Conservation (phyloP, 495 filamentous ascomycete species). For the Hyaloscypha finlandica region DNA sequence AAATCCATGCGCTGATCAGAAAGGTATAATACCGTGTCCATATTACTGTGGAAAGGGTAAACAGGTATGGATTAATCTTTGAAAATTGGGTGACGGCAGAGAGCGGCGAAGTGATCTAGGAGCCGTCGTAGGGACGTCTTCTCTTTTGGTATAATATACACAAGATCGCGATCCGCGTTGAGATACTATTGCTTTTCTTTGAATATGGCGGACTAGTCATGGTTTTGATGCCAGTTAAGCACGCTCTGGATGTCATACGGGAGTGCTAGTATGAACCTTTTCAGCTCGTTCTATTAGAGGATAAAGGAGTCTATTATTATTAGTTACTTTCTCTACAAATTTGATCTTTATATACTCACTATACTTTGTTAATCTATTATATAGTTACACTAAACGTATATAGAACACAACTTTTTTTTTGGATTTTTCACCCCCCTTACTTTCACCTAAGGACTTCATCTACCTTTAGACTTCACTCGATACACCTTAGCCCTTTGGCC, state of each 20-base stretch:
- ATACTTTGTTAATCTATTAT: too few relatives aligned
- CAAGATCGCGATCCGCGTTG: conserved; percentile 31
- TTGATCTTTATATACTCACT: not conserved
- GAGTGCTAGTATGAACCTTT: not conserved
- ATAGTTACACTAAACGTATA: too few relatives aligned
- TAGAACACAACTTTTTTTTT: too few relatives aligned
- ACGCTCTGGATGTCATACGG: not conserved
- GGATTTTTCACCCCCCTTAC: too few relatives aligned
- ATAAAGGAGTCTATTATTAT: not conserved
- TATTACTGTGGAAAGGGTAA: conserved; percentile 14
- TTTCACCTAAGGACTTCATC: too few relatives aligned
- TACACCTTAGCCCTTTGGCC: too few relatives aligned
- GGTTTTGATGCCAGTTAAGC: not conserved
- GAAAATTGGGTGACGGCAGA: conserved; percentile 19
- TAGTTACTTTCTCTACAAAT: not conserved
- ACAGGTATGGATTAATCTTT: conserved; percentile 10
- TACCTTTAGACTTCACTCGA: too few relatives aligned
- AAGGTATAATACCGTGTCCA: conserved; percentile 24
- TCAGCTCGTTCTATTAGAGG: not conserved
- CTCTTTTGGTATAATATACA: conserved; percentile 29
- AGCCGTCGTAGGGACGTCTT: conserved; percentile 34
- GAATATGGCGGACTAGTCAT: conserved; percentile 12
- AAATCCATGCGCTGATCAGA: conserved; percentile 34
- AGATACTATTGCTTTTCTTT: conserved; percentile 33
- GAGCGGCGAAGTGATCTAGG: conserved; percentile 29